Evolutionary conservation across 139 green algal species (phyloP).

Genomic region (Penium margaritaceum): DNA sequence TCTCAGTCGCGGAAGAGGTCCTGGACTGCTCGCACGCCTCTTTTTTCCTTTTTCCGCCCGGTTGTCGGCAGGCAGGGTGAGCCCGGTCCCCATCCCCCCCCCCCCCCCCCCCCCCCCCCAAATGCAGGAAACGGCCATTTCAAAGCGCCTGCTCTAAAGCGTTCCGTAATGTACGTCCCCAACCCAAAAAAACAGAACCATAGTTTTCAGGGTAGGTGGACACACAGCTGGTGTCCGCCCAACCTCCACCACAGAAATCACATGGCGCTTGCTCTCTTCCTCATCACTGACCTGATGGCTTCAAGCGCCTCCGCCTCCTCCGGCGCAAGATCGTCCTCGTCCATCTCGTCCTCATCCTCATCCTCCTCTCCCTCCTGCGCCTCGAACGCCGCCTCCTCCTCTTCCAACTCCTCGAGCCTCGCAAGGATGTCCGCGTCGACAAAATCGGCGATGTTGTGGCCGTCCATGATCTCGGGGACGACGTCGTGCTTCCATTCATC

Average conservation of each 20-base stretch:
- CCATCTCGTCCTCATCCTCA: constrained; percentile 45
- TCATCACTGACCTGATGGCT: constrained; percentile 41
- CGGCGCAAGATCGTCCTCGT: constrained; percentile 62
- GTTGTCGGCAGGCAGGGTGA: no score
- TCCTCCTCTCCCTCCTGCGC: constrained; percentile 46
- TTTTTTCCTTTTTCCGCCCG: no score
- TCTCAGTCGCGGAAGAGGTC: no score
- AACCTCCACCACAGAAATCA: no score
- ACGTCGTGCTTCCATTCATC: constrained; percentile 86
- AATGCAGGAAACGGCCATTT: no score
- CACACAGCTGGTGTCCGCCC: not conserved
- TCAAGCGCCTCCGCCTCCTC: constrained; percentile 59
- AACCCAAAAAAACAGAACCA: not conserved
- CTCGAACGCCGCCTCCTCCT: constrained; percentile 69
- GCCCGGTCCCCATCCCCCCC: no score
- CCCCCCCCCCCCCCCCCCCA: no score
- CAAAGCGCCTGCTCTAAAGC: no score
- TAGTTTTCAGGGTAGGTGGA: constrained; percentile 21
- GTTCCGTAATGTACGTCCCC: no score
- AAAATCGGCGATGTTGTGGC: constrained; percentile 94
- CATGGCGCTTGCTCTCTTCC: no score
- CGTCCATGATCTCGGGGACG: constrained; percentile 91
- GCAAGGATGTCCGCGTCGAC: constrained; percentile 94
- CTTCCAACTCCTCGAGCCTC: constrained; percentile 83
- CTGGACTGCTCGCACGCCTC: no score